phyloP scores from a whole-genome alignment of 2,329 filamentous ascomycete species.

The Macrophomina phaseolina region DNA sequence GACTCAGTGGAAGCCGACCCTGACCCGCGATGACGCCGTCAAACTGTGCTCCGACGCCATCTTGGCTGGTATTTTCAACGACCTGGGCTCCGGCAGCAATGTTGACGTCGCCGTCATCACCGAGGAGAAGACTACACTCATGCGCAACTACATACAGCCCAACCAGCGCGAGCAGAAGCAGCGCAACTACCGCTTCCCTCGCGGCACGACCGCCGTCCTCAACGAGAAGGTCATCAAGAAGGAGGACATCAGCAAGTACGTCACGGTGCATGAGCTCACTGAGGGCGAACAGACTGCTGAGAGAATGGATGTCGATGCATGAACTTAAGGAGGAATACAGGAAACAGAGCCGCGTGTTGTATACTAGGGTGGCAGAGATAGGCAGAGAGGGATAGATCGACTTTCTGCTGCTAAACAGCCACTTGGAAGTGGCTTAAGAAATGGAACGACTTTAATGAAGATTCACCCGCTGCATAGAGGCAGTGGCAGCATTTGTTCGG shows the following conservation, averaged over 20 bases:
- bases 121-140: conserved; percentile 88
- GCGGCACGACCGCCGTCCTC: conserved; percentile 92
- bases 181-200: conserved; percentile 87
- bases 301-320: conserved; percentile 68
- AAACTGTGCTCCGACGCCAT: conserved; percentile 86
- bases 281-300: conserved; percentile 66
- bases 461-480: no score
- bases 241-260: conserved; percentile 91
- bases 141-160: conserved; percentile 91
- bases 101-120: conserved; percentile 97
- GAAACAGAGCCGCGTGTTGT: not conserved
- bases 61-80: conserved; percentile 97
- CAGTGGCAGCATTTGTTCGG: not conserved
- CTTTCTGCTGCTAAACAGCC: conserved; percentile 2
- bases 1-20: conserved; percentile 84
- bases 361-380: not conserved
- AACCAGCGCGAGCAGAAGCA: conserved; percentile 92
- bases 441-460: conserved; percentile 24
- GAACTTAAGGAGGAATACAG: not conserved
- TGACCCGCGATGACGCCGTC: conserved; percentile 82
- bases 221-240: conserved; percentile 96
- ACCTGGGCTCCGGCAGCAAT: conserved; percentile 94
- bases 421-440: not conserved
- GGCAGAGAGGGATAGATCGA: conserved; percentile 1
- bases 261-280: conserved; percentile 85